phyloP scores from a whole-genome alignment of 1,284 basidiomycete species.

The Inonotus hispidus region DNA sequence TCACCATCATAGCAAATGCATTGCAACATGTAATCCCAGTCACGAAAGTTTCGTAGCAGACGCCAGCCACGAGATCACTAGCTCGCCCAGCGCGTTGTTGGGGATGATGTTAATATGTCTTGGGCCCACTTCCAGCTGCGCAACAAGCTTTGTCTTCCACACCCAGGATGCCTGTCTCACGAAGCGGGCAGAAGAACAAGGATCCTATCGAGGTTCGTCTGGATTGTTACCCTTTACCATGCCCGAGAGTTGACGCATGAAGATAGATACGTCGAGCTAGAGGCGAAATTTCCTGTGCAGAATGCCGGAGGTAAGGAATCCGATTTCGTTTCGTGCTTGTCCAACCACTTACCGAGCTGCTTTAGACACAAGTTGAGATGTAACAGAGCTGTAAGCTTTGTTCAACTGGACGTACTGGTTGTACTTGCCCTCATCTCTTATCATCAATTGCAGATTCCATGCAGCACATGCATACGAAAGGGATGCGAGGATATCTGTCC shows the following conservation, averaged over 20 bases:
- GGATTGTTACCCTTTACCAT: background rate
- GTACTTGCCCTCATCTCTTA: background rate
- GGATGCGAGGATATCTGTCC: slow-evolving; percentile 17
- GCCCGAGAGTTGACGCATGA: background rate
- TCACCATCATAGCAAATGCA: too few species aligned
- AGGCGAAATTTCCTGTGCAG: slow-evolving; percentile 17
- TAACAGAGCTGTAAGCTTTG: slow-evolving; percentile 10
- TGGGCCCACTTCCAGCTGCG: too few species aligned
- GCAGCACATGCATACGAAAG: slow-evolving; percentile 17
- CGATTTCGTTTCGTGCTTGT: background rate
- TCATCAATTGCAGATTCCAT: slow-evolving; percentile 9
- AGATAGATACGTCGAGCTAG: background rate
- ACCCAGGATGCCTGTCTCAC: background rate
- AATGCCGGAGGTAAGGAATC: slow-evolving; percentile 15
- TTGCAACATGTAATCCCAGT: too few species aligned
- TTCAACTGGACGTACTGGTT: background rate
- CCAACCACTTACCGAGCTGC: background rate
- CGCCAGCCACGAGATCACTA: too few species aligned
- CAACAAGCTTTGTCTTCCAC: background rate
- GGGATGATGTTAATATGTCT: too few species aligned
- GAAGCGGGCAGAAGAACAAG: background rate
- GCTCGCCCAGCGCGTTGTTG: too few species aligned
- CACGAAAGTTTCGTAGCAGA: too few species aligned
- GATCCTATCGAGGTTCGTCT: slow-evolving; percentile 1
- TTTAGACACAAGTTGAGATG: slow-evolving; percentile 13